Conservation (phyloP, 2,329 filamentous ascomycete species). For the Cercospora beticola region DNA sequence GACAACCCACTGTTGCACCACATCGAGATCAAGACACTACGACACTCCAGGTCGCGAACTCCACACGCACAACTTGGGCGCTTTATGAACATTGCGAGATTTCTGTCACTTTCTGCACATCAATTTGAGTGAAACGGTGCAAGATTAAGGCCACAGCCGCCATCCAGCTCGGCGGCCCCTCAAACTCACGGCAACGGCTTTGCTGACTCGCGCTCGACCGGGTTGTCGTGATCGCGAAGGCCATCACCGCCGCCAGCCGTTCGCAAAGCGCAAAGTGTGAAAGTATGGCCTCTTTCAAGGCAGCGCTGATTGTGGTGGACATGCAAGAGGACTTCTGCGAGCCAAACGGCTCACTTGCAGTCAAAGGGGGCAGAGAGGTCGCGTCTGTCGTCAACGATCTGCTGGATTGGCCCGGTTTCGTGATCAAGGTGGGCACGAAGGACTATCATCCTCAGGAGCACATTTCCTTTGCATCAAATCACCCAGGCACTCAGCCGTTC, state of each 20-base stretch:
- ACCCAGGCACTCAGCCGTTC: constrained; percentile 67
- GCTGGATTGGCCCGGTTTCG: constrained; percentile 65
- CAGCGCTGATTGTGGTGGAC: constrained; percentile 25
- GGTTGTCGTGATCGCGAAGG: background rate
- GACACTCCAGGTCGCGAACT: background rate
- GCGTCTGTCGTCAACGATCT: constrained; percentile 71
- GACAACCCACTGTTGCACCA: background rate
- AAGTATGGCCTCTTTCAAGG: constrained; percentile 4
- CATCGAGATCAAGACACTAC: background rate
- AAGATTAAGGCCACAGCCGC: background rate
- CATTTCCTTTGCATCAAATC: constrained; percentile 85
- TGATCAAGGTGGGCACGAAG: constrained; percentile 77
- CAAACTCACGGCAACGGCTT: background rate
- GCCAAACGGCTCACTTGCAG: constrained; percentile 79
- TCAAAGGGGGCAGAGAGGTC: constrained; percentile 70
- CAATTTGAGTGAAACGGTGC: background rate
- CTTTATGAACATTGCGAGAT: background rate
- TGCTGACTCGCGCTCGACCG: background rate
- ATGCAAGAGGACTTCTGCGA: constrained; percentile 90
- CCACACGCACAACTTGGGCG: background rate
- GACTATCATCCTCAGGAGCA: constrained; percentile 85
- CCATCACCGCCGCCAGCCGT: background rate
- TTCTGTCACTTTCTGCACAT: background rate
- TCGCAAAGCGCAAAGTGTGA: background rate
- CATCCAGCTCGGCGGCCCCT: background rate